Evolutionary conservation across 306 rosid species (phyloP).

Genomic region (Luffa aegyptiaca): DNA sequence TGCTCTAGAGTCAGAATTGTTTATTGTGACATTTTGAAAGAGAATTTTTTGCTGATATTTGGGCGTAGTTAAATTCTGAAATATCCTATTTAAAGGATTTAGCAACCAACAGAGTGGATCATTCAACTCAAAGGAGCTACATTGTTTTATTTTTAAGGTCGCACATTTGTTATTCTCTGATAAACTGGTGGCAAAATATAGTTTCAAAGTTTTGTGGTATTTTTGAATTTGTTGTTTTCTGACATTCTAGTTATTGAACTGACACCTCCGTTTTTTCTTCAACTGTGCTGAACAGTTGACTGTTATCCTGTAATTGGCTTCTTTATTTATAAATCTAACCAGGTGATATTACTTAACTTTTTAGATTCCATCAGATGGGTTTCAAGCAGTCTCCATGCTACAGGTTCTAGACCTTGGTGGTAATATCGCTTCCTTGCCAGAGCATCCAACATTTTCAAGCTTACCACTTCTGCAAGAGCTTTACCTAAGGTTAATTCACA

Average conservation of each 20-base stretch:
- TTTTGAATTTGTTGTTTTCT: neutral
- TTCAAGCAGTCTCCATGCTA: conserved; percentile 59
- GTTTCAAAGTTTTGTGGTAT: neutral
- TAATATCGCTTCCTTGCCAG: conserved; percentile 46
- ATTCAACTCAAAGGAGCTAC: neutral
- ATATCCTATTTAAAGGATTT: neutral
- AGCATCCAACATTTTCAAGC: conserved; percentile 55
- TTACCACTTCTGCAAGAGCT: conserved; percentile 72
- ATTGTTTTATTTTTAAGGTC: neutral
- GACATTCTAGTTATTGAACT: neutral
- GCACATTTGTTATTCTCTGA: neutral
- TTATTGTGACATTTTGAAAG: neutral
- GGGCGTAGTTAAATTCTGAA: neutral
- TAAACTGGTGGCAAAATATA: neutral
- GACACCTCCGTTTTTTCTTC: neutral
- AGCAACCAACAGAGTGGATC: neutral
- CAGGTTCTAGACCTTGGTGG: conserved; percentile 78
- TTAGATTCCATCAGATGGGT: conserved; percentile 77
- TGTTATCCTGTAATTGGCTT: neutral
- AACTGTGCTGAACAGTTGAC: neutral
- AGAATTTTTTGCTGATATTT: neutral
- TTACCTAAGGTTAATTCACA: conserved; percentile 63
- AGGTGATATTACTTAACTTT: neutral
- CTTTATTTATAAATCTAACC: neutral
- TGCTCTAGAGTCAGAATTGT: neutral